Percentiles rank a stretch among this genome's conserved stretches.
phyloP scores from a whole-genome alignment of 177 flowering plant genomes.

The Vitis hybrid region DNA sequence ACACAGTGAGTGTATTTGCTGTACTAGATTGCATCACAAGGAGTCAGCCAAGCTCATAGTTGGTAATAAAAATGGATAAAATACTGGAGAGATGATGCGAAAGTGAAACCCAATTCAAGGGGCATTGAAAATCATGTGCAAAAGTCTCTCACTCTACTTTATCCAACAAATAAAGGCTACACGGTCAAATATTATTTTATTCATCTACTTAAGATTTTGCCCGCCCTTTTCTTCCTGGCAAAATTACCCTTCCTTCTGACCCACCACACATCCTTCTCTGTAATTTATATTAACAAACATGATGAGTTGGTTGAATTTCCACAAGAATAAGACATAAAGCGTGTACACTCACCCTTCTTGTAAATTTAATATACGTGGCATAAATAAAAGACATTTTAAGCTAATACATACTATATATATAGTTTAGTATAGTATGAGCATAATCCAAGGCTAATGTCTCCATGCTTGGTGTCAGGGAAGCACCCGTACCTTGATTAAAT shows the following conservation, averaged over 20 bases:
- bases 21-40: too few species aligned
- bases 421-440: conserved; percentile 1
- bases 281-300: background rate
- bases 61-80: background rate
- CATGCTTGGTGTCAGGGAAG: conserved; percentile 24
- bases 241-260: background rate
- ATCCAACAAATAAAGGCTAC: conserved; percentile 8
- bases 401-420: background rate
- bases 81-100: too few species aligned
- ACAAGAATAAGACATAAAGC: background rate
- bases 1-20: too few species aligned
- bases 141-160: conserved; percentile 11
- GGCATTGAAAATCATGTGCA: conserved; percentile 12
- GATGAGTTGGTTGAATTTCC: background rate
- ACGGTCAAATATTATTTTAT: conserved; percentile 36
- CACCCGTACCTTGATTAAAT: conserved; percentile 6
- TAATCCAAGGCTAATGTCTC: conserved; percentile 25
- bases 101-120: conserved; percentile 6
- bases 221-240: background rate
- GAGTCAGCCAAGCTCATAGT: too few species aligned
- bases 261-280: background rate
- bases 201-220: conserved; percentile 18
- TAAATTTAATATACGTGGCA: too few species aligned
- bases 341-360: background rate
- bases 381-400: too few species aligned